Evolutionary conservation across 768 basidiomycete genomes (phyloP), one percentile per base, ranked within the genome.

Genomic region (Suillus alpinus): DNA sequence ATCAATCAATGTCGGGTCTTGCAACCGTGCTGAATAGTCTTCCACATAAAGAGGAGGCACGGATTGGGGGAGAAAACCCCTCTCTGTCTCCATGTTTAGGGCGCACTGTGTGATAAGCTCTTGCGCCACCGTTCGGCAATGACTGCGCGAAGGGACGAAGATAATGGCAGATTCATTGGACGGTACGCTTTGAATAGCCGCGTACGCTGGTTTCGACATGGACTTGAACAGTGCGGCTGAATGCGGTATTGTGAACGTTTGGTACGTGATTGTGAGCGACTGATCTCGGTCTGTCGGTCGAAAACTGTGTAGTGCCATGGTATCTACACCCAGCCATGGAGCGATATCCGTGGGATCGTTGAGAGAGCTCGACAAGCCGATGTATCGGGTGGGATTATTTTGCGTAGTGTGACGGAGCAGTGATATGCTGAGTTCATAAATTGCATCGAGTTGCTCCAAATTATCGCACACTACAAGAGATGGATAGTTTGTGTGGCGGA

Each of bases 71-170:
- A 92, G 78, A 70, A 88, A 95, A 7, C 92, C 92, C 55, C 77
- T 78, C 41, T 82, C 83, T 3, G 85, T 82, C 65, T 86, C 86
- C 73, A 83, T 84, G 64, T 91, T 84, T 60, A 94, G 79, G 2
- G 92, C 90, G 64, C 90, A 91, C 68, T 92, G 91, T 3, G 92
- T 98, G 70, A 96, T 85, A 64, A 98, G 81, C 67, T 97, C 94
- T 56, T 83, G 78, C 13, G 93, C 94, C 9, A 92, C 83, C 1
- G 81, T 68, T 29, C 78, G 78, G 68, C 94, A 95, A 66, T 95
- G 92, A 8, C 76, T 76, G 7, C 87, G 85, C 46, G 95, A 94
- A 3, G 97, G 91, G 1, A 97, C 92, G 73, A 98, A 97, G 12
- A 96, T 80, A 62, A 98, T 83, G 0, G 87, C 83, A 3, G 82